Conservation (phyloP, 805 yeast species). For the Candida qinlingensis region DNA sequence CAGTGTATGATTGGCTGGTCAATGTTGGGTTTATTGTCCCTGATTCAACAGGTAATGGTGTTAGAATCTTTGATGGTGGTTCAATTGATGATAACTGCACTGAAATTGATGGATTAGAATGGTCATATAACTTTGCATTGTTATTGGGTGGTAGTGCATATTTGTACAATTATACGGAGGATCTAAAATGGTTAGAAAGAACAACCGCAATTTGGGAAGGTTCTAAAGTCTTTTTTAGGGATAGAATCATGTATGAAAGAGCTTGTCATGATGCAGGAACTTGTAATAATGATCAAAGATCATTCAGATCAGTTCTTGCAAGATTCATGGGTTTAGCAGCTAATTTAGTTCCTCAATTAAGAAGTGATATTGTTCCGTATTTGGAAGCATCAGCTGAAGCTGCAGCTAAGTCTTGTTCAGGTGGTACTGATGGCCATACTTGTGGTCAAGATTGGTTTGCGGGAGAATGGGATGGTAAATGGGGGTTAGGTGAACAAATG, state of each 20-base stretch:
- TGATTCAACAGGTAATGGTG: slow-evolving; percentile 18
- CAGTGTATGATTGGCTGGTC: slow-evolving; percentile 55
- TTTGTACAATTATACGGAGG: slow-evolving; percentile 56
- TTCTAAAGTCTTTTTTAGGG: slow-evolving; percentile 42
- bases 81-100: slow-evolving; percentile 42
- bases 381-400: slow-evolving; percentile 51
- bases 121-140: slow-evolving; percentile 71
- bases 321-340: slow-evolving; percentile 58
- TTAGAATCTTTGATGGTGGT: slow-evolving; percentile 59
- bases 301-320: slow-evolving; percentile 64
- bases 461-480: slow-evolving; percentile 56
- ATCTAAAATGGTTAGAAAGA: slow-evolving; percentile 44
- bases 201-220: slow-evolving; percentile 40
- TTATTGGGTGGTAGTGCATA: slow-evolving; percentile 65
- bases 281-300: slow-evolving; percentile 74
- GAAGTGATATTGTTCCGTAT: slow-evolving; percentile 37
- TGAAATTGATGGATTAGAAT: slow-evolving; percentile 42
- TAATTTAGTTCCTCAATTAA: slow-evolving; percentile 45
- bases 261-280: slow-evolving; percentile 48
- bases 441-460: slow-evolving; percentile 67
- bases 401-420: slow-evolving; percentile 66
- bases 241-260: slow-evolving; percentile 54
- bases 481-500: slow-evolving; percentile 78
- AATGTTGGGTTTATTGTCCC: slow-evolving; percentile 42
- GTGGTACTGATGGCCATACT: slow-evolving; percentile 71